A percentile compares a stretch with the other conserved stretches of the same genome.
Evolutionary conservation across 208 protist species (phyloP).

Genomic region (Crithidia thermophila): DNA sequence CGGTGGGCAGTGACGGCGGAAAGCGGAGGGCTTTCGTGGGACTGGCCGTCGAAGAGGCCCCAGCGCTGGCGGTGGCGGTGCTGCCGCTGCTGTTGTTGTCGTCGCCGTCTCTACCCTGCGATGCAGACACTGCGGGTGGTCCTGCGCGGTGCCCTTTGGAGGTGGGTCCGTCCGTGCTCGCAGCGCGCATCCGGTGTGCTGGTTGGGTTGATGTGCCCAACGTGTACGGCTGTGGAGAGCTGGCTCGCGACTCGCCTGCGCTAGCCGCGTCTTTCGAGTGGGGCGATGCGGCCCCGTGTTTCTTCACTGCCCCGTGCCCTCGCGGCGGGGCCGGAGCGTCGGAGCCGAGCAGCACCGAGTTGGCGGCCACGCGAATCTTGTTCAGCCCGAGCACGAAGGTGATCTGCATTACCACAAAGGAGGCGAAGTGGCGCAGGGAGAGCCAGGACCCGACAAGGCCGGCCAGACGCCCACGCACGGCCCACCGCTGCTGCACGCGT

Average conservation of each 20-base stretch:
- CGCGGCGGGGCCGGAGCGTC: no score
- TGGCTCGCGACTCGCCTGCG: conserved; percentile 1
- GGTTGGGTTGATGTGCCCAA: background rate
- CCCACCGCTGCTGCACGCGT: conserved; percentile 37
- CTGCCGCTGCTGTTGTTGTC: background rate
- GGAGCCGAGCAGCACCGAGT: background rate
- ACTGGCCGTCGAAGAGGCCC: background rate
- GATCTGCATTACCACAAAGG: conserved; percentile 49
- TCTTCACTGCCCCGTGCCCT: no score
- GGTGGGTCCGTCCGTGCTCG: no score
- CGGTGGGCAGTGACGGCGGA: background rate
- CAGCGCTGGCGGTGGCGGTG: background rate
- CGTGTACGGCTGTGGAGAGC: background rate
- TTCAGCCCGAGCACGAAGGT: conserved; percentile 64
- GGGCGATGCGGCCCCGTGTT: no score
- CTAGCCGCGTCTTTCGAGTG: background rate
- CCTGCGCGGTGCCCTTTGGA: no score
- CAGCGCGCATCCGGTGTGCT: no score
- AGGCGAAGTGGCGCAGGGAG: conserved; percentile 48
- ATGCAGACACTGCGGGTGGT: background rate
- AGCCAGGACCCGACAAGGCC: conserved; percentile 44
- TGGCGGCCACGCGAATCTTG: conserved; percentile 40
- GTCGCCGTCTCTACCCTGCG: background rate
- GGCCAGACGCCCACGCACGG: conserved; percentile 26
- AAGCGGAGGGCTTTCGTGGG: background rate